Percentiles rank a stretch among this genome's conserved stretches.
Evolutionary conservation across 257 asterid species (phyloP).

Genomic region (Ehretia macrophylla): DNA sequence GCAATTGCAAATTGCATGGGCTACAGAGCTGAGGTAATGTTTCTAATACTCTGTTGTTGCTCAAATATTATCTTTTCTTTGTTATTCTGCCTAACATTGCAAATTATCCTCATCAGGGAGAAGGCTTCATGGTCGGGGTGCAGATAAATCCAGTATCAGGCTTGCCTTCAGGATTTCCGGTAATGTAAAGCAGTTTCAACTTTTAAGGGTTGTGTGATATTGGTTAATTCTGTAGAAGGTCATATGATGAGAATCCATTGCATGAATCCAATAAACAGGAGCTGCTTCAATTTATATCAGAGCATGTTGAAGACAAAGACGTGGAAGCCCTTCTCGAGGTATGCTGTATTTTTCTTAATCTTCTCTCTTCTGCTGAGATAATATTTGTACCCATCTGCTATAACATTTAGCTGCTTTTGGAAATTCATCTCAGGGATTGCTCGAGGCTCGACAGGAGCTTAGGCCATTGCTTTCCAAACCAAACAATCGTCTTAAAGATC

Average conservation of each 20-base stretch:
- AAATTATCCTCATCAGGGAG: slow-evolving; percentile 53
- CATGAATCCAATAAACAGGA: slow-evolving; percentile 48
- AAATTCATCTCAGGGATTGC: slow-evolving; percentile 61
- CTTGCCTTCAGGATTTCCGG: slow-evolving; percentile 91
- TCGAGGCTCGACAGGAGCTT: slow-evolving; percentile 96
- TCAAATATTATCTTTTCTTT: slow-evolving; percentile 5
- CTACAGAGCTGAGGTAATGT: slow-evolving; percentile 70
- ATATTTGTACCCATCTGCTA: not conserved
- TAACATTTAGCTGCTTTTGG: not conserved
- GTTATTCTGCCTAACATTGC: slow-evolving; percentile 14
- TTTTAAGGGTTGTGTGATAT: slow-evolving; percentile 3
- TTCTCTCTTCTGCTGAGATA: not conserved
- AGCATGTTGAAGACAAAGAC: slow-evolving; percentile 79
- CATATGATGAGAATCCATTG: not conserved
- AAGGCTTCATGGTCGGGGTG: slow-evolving; percentile 99
- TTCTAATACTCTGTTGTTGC: slow-evolving; percentile 9
- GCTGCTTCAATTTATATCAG: slow-evolving; percentile 71
- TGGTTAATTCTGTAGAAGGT: slow-evolving; percentile 4
- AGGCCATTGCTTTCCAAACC: slow-evolving; percentile 77
- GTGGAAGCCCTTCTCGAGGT: slow-evolving; percentile 96
- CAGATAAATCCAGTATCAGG: slow-evolving; percentile 93
- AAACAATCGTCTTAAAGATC: slow-evolving; percentile 86
- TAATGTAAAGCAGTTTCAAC: slow-evolving; percentile 19
- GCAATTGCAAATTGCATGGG: slow-evolving; percentile 96
- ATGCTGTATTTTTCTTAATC: slow-evolving; percentile 21